Base-by-base conservation (phyloP, 164 flowering plant genomes). In the Cinnamomum chago region DNA sequence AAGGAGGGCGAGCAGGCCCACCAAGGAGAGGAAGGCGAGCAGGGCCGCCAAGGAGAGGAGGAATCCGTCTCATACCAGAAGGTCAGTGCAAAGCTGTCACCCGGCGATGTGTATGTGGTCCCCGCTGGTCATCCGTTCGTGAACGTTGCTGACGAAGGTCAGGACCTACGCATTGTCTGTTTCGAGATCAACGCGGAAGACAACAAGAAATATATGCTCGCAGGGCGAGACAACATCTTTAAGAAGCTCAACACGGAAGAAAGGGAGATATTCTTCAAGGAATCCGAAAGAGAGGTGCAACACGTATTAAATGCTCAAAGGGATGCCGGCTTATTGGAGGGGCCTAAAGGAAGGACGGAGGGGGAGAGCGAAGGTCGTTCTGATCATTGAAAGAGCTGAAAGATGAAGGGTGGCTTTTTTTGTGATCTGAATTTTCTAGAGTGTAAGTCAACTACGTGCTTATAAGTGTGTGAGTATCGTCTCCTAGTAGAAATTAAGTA, bases 71-170 rank as follows among this genome's bases (percentile, higher is more conserved):
- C 67, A 2, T 84, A 78, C 71, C 30, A 78, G 67, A 83, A 64
- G 60, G 74, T 85, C 17, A 64, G 75, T 4, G 75, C 81, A 9
- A 30, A 28, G 2, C 47, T 86, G 3, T 72, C 80, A 0, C 78
- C 69, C 0, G 88, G 86, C 6, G 84, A 79, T 17, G 82, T 65
- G 52, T 68, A 70, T 7, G 70, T 80, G 3, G 78, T 77, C 18
- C 97, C 90, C 2, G 83, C 93, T 0, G 94, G 92, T 2, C 98
- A 94, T 66, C 95, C 98, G 0, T 64, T 82, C 4, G 82, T 77
- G 0, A 67, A 58, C 2, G 84, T 88, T 0, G 90, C 94, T 3
- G 84, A 92, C 2, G 40, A 68, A 0, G 67, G 78, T 24, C 80
- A 83, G 50, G 86, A 90, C 70, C 82, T 93, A 20, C 79, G 85